phyloP scores from a whole-genome alignment of 257 asterid species.

The Solanum peruvianum region DNA sequence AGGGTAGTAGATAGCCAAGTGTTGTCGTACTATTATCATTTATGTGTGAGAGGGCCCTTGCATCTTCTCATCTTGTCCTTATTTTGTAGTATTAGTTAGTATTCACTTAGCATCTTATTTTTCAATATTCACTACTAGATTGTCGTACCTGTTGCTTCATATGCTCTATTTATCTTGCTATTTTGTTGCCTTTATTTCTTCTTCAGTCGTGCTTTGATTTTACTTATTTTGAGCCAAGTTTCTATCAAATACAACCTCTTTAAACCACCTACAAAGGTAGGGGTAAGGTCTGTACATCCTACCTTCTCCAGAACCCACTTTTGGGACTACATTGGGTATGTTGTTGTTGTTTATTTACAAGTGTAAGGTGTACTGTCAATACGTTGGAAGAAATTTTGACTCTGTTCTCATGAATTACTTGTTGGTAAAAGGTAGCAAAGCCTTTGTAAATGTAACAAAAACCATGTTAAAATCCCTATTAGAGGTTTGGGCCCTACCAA shows the following conservation, averaged over 20 bases:
- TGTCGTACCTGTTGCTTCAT: neutral
- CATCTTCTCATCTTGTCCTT: neutral
- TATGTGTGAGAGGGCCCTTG: neutral
- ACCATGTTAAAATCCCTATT: neutral
- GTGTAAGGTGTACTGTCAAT: neutral
- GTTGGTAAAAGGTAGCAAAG: neutral
- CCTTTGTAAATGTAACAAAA: neutral
- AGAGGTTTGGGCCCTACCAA: neutral
- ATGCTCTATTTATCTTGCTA: neutral
- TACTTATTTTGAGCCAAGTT: neutral
- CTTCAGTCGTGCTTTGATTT: neutral
- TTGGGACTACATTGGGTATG: neutral
- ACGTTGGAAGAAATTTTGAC: neutral
- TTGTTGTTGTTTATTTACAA: neutral
- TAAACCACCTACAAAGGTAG: neutral
- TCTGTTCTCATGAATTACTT: neutral
- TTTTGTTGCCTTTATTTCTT: neutral
- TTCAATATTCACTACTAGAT: neutral
- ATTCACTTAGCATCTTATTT: too few relatives aligned
- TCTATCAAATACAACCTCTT: neutral
- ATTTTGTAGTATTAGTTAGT: neutral
- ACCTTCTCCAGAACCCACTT: neutral
- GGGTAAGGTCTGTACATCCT: neutral
- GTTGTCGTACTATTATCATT: neutral
- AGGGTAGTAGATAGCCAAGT: neutral